Evolutionary conservation across 2,329 filamentous ascomycete genomes (phyloP).

Genomic region (Emmonsiellopsis sp.): DNA sequence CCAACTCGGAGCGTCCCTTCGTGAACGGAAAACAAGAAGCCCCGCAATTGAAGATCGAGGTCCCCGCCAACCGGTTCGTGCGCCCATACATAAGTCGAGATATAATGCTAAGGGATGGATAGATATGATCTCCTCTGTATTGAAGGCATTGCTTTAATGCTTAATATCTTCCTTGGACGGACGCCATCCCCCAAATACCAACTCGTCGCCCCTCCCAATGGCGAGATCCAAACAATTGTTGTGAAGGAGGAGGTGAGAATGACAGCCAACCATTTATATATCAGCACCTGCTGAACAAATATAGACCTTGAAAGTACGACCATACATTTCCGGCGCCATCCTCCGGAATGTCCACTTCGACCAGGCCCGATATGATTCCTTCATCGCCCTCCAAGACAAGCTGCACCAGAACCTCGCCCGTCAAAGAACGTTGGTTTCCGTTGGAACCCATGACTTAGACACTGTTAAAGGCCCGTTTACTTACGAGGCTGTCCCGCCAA

Average conservation of each 20-base stretch:
- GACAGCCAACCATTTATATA: conserved; percentile 4
- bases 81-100: not conserved
- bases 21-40: conserved; percentile 74
- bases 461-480: conserved; percentile 91
- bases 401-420: conserved; percentile 92
- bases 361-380: conserved; percentile 84
- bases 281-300: not conserved
- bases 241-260: conserved; percentile 56
- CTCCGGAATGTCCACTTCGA: conserved; percentile 87
- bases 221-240: conserved; percentile 69
- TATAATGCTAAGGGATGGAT: conserved; percentile 14
- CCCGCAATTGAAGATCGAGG: conserved; percentile 94
- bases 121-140: conserved; percentile 89
- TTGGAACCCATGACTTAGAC: conserved; percentile 94
- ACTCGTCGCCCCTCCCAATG: conserved; percentile 61
- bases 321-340: conserved; percentile 81
- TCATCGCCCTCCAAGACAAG: conserved; percentile 97
- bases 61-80: conserved; percentile 81
- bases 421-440: conserved; percentile 87
- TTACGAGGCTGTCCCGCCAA: conserved; percentile 86
- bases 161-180: conserved; percentile 86
- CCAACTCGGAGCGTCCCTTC: conserved; percentile 62
- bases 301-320: conserved; percentile 67
- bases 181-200: conserved; percentile 69
- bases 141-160: conserved; percentile 89